phyloP scores from a whole-genome alignment of 2,329 filamentous ascomycete genomes.

The Neonectria punicea region DNA sequence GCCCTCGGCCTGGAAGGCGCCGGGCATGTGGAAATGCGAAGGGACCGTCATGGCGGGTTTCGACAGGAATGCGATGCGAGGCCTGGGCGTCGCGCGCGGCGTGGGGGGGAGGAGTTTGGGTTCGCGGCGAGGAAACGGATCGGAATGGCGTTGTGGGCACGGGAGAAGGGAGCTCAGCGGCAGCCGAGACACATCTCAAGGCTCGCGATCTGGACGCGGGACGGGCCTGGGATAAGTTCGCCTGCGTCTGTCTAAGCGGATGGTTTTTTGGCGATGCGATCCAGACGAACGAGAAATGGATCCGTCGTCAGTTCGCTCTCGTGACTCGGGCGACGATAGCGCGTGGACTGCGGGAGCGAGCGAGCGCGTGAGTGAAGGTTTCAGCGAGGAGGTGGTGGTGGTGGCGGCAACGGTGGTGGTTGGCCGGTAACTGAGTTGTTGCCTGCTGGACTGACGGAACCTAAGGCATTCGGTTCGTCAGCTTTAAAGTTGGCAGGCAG shows the following conservation, averaged over 20 bases:
- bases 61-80: constrained; percentile 16
- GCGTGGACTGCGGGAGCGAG: neutral
- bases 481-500: neutral
- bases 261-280: constrained; percentile 4
- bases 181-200: constrained; percentile 44
- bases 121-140: constrained; percentile 14
- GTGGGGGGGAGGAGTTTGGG: neutral
- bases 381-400: neutral
- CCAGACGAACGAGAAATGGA: neutral
- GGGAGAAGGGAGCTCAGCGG: constrained; percentile 32
- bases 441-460: neutral
- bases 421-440: neutral
- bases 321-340: constrained; percentile 1
- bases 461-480: neutral
- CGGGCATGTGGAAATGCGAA: constrained; percentile 50
- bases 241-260: neutral
- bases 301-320: neutral
- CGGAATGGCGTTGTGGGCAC: constrained; percentile 23
- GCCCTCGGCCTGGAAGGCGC: constrained; percentile 49
- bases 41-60: constrained; percentile 42
- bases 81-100: constrained; percentile 9
- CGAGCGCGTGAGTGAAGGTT: constrained; percentile 1
- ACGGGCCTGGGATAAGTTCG: constrained; percentile 2
- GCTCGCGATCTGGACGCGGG: constrained; percentile 2
- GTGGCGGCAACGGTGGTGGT: neutral